Conservation (phyloP, 2,329 filamentous ascomycete species). For the Trichoderma cornu-damae region DNA sequence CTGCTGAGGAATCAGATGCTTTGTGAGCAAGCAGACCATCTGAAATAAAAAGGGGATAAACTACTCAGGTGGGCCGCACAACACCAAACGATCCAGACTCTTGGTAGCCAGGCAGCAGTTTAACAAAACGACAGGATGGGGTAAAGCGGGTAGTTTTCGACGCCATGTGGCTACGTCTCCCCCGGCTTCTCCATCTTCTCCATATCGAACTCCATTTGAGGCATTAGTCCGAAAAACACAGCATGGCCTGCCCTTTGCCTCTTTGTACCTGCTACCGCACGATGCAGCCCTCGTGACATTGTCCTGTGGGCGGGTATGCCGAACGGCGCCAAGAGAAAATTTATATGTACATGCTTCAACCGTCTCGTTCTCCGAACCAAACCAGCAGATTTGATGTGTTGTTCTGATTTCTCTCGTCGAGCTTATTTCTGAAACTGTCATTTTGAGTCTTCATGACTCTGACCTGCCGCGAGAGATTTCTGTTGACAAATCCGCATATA, state of each 20-base stretch:
- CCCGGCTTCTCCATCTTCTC: constrained; percentile 12
- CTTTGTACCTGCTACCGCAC: too few species aligned
- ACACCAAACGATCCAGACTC: constrained; percentile 9
- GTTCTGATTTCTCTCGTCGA: background rate
- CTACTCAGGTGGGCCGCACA: background rate
- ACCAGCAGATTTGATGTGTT: background rate
- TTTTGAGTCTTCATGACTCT: background rate
- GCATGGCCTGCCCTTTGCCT: background rate
- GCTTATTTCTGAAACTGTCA: background rate
- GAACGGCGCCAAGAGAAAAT: background rate
- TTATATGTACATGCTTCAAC: background rate
- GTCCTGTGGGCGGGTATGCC: background rate
- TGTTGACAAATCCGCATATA: too few species aligned
- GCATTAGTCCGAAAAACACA: background rate
- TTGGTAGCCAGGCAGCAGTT: constrained; percentile 13
- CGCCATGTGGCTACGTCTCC: constrained; percentile 12
- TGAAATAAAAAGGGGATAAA: background rate
- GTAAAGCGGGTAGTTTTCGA: constrained; percentile 3
- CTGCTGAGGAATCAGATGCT: background rate
- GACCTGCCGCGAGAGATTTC: too few species aligned
- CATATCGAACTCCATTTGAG: background rate
- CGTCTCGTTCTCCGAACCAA: background rate
- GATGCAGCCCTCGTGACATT: too few species aligned
- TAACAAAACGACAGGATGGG: constrained; percentile 1
- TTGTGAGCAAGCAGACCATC: background rate